Percentiles rank a stretch among this genome's conserved stretches.
Evolutionary conservation across 177 flowering plant genomes (phyloP).

Genomic region (Telopea speciosissima): DNA sequence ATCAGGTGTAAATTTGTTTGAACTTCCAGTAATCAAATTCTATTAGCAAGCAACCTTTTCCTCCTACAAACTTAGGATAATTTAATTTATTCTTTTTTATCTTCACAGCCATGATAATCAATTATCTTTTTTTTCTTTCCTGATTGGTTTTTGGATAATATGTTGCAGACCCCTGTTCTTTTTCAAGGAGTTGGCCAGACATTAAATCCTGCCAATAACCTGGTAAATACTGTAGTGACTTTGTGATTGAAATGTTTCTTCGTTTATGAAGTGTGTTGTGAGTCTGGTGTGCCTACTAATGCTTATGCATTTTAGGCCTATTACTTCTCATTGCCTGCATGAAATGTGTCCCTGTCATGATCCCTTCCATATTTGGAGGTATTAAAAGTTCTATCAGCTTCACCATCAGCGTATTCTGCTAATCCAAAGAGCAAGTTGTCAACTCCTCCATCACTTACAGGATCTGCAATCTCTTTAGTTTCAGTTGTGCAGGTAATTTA

Average conservation of each 20-base stretch:
- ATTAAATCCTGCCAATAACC: constrained; percentile 61
- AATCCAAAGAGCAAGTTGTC: constrained; percentile 67
- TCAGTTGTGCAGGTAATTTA: constrained; percentile 73
- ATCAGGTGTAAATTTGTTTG: background rate
- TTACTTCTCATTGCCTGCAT: background rate
- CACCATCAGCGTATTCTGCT: constrained; percentile 89
- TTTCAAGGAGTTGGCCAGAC: constrained; percentile 91
- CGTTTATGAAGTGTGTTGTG: background rate
- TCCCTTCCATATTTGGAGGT: constrained; percentile 37
- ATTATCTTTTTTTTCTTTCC: background rate
- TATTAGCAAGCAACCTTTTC: background rate
- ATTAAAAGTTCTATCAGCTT: constrained; percentile 83
- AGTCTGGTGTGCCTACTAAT: background rate
- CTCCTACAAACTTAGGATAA: background rate
- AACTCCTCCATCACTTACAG: constrained; percentile 71
- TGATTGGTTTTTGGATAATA: constrained; percentile 5
- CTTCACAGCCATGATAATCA: background rate
- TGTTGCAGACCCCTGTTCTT: constrained; percentile 84
- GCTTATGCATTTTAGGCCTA: background rate
- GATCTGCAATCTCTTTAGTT: constrained; percentile 74
- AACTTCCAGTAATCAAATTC: background rate
- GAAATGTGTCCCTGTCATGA: background rate
- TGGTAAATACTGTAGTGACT: constrained; percentile 40
- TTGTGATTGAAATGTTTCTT: background rate
- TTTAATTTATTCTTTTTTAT: background rate